These are phyloP conservation scores for Tricholoma matsutake DNA, from an alignment of 768 basidiomycete species.

Conservation along the genomic window DNA sequence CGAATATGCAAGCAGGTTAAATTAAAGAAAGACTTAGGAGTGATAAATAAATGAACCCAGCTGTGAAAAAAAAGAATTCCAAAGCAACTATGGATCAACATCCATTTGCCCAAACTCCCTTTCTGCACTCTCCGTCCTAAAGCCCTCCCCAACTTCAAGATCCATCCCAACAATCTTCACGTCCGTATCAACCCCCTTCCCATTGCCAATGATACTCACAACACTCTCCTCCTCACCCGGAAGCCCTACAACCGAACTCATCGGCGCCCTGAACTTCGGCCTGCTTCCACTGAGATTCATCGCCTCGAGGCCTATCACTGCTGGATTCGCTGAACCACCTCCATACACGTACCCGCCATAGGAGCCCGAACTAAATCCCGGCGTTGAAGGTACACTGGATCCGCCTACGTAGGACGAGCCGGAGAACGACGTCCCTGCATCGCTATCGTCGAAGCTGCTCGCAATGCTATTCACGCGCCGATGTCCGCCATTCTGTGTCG, in stretches of 20 bases:
- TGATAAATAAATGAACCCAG: background rate
- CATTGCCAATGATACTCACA: constrained; percentile 8
- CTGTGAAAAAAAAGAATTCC: background rate
- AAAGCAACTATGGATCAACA: constrained; percentile 16
- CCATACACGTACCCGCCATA: constrained; percentile 2
- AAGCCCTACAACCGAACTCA: constrained; percentile 17
- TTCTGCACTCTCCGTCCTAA: constrained; percentile 12
- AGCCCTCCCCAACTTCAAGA: constrained; percentile 8
- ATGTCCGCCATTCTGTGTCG: constrained; percentile 6
- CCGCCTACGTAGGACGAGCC: constrained; percentile 26
- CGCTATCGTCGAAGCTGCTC: constrained; percentile 20
- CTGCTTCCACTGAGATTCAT: constrained; percentile 13
- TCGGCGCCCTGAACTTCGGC: constrained; percentile 24
- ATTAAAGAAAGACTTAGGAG: background rate
- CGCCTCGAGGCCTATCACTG: constrained; percentile 26
- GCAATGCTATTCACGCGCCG: constrained; percentile 12
- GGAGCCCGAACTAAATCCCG: constrained; percentile 23
- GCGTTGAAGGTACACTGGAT: constrained; percentile 35
- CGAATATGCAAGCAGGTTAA: background rate
- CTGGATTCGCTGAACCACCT: constrained; percentile 22
- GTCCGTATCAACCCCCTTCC: constrained; percentile 20
- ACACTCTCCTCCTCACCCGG: constrained; percentile 17
- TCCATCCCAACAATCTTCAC: constrained; percentile 27
- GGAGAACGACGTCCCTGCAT: constrained; percentile 21
- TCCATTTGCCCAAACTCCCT: constrained; percentile 24